Conservation (phyloP, 139 green algal species). For the Haematococcus sp. region DNA sequence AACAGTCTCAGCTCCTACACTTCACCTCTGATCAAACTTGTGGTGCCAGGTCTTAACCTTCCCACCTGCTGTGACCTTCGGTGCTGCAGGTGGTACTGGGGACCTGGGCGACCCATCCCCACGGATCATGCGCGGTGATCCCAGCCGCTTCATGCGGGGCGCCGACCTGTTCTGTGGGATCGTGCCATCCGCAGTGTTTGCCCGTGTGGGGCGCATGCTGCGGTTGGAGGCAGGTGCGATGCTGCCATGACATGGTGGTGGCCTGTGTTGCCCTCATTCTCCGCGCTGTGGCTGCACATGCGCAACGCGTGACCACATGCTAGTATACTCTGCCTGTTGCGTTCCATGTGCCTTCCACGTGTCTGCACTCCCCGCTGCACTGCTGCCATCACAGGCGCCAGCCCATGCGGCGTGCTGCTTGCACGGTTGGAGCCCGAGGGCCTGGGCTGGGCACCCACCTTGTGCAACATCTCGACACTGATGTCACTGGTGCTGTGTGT, state of each 20-base stretch:
- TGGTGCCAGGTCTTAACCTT: no score
- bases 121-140: neutral
- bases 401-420: conserved; percentile 31
- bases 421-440: conserved; percentile 55
- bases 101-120: no score
- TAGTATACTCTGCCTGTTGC: no score
- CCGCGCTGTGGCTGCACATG: no score
- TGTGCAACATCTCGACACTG: conserved; percentile 77
- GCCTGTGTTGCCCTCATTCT: neutral
- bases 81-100: no score
- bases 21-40: no score
- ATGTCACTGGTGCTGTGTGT: conserved; percentile 69
- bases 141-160: conserved; percentile 6
- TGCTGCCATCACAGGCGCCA: neutral
- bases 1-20: no score
- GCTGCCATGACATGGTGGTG: no score
- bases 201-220: neutral
- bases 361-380: neutral
- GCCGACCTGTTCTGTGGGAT: conserved; percentile 50
- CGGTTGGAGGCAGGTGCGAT: neutral
- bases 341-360: neutral
- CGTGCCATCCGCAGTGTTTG: conserved; percentile 23
- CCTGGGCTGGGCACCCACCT: conserved; percentile 64
- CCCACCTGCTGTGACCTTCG: no score
- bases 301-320: no score